Evolutionary conservation across 768 basidiomycete species (phyloP).

Genomic region (Boletus coccyginus): DNA sequence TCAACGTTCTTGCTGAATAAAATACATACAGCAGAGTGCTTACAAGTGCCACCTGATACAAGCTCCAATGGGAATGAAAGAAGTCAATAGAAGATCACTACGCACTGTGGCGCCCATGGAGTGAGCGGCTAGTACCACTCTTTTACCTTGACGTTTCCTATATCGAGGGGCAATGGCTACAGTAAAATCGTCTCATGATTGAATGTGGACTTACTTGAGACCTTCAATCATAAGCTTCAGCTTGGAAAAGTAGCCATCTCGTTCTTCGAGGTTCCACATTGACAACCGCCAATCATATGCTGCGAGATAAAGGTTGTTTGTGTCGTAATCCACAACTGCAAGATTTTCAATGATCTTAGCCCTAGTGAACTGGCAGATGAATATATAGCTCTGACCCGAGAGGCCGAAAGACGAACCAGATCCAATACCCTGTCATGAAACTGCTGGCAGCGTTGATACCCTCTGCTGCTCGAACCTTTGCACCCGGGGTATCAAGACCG

Average conservation of each 20-base stretch:
- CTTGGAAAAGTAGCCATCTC: constrained; percentile 85
- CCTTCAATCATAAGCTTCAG: constrained; percentile 81
- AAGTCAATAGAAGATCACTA: constrained; percentile 1
- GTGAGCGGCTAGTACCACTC: constrained; percentile 81
- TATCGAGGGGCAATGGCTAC: not conserved
- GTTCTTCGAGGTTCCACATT: constrained; percentile 86
- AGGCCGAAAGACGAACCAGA: constrained; percentile 55
- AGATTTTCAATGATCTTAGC: constrained; percentile 93
- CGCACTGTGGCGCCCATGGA: constrained; percentile 83
- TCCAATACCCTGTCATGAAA: constrained; percentile 91
- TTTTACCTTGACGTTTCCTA: constrained; percentile 69
- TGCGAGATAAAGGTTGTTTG: constrained; percentile 80
- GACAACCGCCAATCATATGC: constrained; percentile 92
- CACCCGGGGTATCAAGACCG: constrained; percentile 82
- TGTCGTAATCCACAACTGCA: constrained; percentile 90
- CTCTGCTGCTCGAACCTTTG: constrained; percentile 88
- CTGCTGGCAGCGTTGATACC: constrained; percentile 88
- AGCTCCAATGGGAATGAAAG: constrained; percentile 35
- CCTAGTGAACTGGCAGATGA: constrained; percentile 37
- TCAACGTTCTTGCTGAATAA: constrained; percentile 5
- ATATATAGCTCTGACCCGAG: not conserved
- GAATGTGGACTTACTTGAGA: constrained; percentile 50
- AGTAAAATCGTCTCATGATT: not conserved
- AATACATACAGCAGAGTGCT: constrained; percentile 19
- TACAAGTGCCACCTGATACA: constrained; percentile 45